phyloP scores from a whole-genome alignment of 2,329 filamentous ascomycete genomes.

The Colletotrichum liaoningense region DNA sequence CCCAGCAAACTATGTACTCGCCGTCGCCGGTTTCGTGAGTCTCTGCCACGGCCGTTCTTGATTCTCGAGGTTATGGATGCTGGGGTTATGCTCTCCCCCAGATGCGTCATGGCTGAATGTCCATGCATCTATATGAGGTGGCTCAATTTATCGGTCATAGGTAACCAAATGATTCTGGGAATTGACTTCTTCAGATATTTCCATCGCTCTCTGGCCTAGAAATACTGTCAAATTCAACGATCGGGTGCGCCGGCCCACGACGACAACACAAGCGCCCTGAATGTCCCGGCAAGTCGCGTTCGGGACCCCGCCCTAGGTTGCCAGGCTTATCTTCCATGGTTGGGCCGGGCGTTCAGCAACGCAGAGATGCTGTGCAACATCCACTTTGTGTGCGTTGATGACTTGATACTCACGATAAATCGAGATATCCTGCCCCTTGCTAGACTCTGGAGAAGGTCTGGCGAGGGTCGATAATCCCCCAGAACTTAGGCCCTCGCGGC shows the following conservation, averaged over 20 bases:
- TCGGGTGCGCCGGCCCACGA: conserved; percentile 25
- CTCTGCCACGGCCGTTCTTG: background rate
- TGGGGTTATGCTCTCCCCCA: background rate
- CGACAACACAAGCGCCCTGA: conserved; percentile 28
- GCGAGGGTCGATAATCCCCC: background rate
- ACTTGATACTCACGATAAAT: background rate
- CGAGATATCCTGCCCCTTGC: background rate
- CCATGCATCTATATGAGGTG: background rate
- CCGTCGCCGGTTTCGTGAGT: background rate
- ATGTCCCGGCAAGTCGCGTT: conserved; percentile 7
- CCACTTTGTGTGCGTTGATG: background rate
- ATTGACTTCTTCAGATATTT: background rate
- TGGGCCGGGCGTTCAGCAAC: background rate
- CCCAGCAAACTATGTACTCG: background rate
- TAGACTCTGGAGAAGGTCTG: background rate
- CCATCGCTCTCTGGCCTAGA: background rate
- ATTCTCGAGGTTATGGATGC: background rate
- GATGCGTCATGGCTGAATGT: background rate
- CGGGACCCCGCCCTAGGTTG: conserved; percentile 1
- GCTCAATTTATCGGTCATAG: background rate
- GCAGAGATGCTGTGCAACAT: conserved; percentile 19
- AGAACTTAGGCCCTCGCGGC: conserved; percentile 2
- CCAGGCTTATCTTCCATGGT: conserved; percentile 4
- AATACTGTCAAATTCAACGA: background rate
- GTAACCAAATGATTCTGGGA: background rate